Evolutionary conservation across 768 basidiomycete species (phyloP), one percentile per base, ranked within the genome.

Genomic region (Hydnum rufescens): DNA sequence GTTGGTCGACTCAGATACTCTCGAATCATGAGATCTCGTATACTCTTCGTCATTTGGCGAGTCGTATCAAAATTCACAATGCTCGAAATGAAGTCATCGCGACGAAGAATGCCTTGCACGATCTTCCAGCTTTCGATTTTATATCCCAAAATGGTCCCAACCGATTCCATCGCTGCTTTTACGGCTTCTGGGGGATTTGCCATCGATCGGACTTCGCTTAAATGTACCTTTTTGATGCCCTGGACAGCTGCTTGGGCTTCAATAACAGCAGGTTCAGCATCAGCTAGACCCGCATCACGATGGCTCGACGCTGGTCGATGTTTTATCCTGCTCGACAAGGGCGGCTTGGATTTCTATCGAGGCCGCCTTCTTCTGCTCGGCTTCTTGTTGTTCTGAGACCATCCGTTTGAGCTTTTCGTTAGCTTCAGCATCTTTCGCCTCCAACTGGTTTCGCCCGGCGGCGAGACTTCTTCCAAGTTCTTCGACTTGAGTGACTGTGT

Each of bases 311-410:
- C 61, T 95, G 79, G 54, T 82, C 78, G 54, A 97, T 99, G 83
- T 63, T 54, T 76, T 75, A 65, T 97, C 88, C 64, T 96, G 92
- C 63, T 88, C 79, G 16, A 83, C 86, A 48, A 97, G 72, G 23
- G 87, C 89, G 2, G 87, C 85, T 62, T 96, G 90, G 44, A 97
- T 92, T 64, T 92, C 78, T 58, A 96, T 88, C 4, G 95, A 99
- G 0, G 88, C 90, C 2, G 84, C 74, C 63, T 96, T 96, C 75
- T 97, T 95, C 64, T 92, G 87, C 61, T 99, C 95, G 2, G 95
- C 95, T 62, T 97, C 93, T 62, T 96, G 93, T 65, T 99, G 93
- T 65, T 97, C 93, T 4, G 86, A 74, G 13, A 99, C 90, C 93
- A 99, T 97, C 53, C 88, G 86, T 64, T 86, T 81, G 36, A 99